Evolutionary conservation across 768 basidiomycete species (phyloP).

Genomic region (Mycena belliarum): DNA sequence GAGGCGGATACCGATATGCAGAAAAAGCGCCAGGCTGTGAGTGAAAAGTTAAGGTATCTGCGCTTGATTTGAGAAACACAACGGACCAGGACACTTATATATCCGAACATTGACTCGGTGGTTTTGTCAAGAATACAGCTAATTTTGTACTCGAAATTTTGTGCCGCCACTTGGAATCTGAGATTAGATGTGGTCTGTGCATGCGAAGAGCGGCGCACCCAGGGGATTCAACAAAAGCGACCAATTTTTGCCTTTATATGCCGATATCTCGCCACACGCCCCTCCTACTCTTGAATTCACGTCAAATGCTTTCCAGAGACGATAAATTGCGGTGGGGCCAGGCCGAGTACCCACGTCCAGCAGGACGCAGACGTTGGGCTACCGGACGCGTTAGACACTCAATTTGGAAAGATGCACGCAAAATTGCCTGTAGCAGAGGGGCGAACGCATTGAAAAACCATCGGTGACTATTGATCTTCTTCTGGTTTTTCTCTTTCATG

Average conservation of each 20-base stretch:
- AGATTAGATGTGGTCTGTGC: not conserved
- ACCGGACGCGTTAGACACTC: not conserved
- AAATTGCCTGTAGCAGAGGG: slow-evolving; percentile 56
- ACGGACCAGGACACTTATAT: slow-evolving; percentile 87
- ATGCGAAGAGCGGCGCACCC: slow-evolving; percentile 11
- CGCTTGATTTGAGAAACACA: not conserved
- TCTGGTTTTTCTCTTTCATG: slow-evolving; percentile 90
- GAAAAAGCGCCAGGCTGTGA: slow-evolving; percentile 89
- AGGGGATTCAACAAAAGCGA: slow-evolving; percentile 18
- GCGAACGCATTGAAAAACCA: slow-evolving; percentile 96
- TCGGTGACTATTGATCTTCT: slow-evolving; percentile 93
- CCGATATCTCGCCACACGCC: slow-evolving; percentile 95
- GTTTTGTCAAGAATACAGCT: slow-evolving; percentile 78
- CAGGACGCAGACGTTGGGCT: slow-evolving; percentile 87
- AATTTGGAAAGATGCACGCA: not conserved
- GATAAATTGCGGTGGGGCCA: slow-evolving; percentile 86
- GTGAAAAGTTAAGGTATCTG: not conserved
- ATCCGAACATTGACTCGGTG: slow-evolving; percentile 88
- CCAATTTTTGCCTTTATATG: slow-evolving; percentile 68
- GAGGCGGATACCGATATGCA: slow-evolving; percentile 66
- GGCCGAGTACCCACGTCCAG: slow-evolving; percentile 85
- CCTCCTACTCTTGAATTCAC: slow-evolving; percentile 90
- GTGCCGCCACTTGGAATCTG: slow-evolving; percentile 58
- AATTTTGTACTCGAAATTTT: slow-evolving; percentile 81
- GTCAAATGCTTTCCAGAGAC: slow-evolving; percentile 94